A percentile compares a stretch with the other conserved stretches of the same genome.
Conservation (phyloP, 345 rosid species). For the Cardamine occulta region DNA sequence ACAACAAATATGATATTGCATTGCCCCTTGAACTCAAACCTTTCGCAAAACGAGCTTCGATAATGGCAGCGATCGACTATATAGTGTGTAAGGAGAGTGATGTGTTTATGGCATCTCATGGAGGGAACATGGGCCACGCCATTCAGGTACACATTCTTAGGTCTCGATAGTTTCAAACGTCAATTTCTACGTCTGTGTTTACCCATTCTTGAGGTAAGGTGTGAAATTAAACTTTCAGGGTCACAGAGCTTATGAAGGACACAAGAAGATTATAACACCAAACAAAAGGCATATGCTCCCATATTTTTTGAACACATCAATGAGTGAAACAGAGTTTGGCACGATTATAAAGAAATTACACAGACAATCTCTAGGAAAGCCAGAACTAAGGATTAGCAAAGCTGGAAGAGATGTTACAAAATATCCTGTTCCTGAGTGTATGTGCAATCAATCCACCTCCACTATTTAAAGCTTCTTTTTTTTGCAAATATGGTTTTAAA, state of each 20-base stretch:
- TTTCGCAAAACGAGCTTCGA: slow-evolving; percentile 72
- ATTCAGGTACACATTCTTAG: slow-evolving; percentile 61
- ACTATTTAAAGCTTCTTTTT: slow-evolving; percentile 7
- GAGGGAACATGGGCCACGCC: slow-evolving; percentile 97
- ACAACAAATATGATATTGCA: slow-evolving; percentile 83
- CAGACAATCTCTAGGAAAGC: slow-evolving; percentile 80
- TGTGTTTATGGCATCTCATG: slow-evolving; percentile 98
- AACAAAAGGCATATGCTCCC: slow-evolving; percentile 96
- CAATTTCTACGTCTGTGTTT: neutral
- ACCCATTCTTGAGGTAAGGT: neutral
- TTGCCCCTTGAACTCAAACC: slow-evolving; percentile 84
- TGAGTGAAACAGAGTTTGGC: slow-evolving; percentile 70
- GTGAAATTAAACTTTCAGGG: slow-evolving; percentile 56
- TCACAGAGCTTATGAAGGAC: slow-evolving; percentile 80
- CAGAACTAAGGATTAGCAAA: slow-evolving; percentile 73
- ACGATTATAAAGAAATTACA: slow-evolving; percentile 73
- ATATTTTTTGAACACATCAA: slow-evolving; percentile 67
- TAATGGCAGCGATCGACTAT: slow-evolving; percentile 88
- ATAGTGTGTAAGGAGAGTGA: slow-evolving; percentile 82
- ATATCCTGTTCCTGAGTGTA: slow-evolving; percentile 84
- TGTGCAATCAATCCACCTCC: slow-evolving; percentile 59
- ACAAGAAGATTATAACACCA: slow-evolving; percentile 88
- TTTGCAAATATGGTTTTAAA: slow-evolving; percentile 10
- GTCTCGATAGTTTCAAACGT: neutral
- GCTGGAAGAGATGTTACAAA: slow-evolving; percentile 85